A percentile compares a stretch with the other conserved stretches of the same genome.
phyloP scores from a whole-genome alignment of 2,329 filamentous ascomycete genomes.

The Aspergillus luchuensis region DNA sequence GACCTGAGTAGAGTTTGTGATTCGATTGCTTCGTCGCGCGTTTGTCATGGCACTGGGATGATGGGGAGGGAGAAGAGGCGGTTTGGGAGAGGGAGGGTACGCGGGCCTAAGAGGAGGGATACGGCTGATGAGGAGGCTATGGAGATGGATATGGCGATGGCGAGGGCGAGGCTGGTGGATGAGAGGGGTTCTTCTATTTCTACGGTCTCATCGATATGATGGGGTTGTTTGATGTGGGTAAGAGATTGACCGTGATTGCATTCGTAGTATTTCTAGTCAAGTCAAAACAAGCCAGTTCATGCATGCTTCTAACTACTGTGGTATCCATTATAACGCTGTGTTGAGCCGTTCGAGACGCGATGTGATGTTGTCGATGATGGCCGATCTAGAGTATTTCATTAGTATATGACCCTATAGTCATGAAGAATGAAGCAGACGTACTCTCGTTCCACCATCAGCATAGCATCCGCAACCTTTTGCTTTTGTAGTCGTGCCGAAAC shows the following conservation, averaged over 20 bases:
- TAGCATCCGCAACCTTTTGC: constrained; percentile 50
- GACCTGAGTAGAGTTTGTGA: background rate
- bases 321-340: constrained; percentile 31
- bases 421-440: constrained; percentile 25
- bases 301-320: background rate
- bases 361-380: constrained; percentile 48
- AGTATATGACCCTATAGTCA: too few species aligned
- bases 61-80: background rate
- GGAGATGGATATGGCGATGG: background rate
- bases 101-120: background rate
- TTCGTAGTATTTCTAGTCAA: too few species aligned
- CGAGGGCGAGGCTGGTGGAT: background rate
- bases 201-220: too few species aligned
- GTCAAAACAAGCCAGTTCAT: background rate
- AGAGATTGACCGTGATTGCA: too few species aligned
- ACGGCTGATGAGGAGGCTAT: background rate
- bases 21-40: background rate
- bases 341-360: constrained; percentile 44
- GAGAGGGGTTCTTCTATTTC: too few species aligned
- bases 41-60: too few species aligned
- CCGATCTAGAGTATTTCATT: constrained; percentile 33
- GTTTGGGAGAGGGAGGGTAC: background rate
- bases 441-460: constrained; percentile 55
- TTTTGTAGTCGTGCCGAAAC: constrained; percentile 48
- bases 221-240: too few species aligned